Evolutionary conservation across 345 rosid genomes (phyloP), one percentile per base, ranked within the genome.

Genomic region (Corymbia maculata): DNA sequence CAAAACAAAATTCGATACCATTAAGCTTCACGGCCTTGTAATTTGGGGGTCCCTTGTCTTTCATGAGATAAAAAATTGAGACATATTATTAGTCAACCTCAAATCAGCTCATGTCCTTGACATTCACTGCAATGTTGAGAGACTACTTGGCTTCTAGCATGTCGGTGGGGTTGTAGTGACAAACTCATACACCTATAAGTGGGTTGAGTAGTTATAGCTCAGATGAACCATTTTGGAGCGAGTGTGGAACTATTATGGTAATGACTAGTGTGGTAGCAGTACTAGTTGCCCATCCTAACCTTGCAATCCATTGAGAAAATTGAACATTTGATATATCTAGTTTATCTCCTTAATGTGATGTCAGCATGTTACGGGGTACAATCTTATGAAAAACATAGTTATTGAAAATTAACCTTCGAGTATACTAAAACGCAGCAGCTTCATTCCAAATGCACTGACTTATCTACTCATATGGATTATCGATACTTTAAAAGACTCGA

Each of bases 201-300:
- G 2, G 10, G 24, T 3, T 70, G 7, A 30, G 4, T 30, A 66
- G 9, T 66, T 30, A 66, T 66, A 30, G 7, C 42, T 66, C 21
- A 66, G 7, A 6, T 0, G 0, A n/a, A 66, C 8, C 10, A 0
- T 66, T 64, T 66, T 0, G 7, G 36, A 32, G 22, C 2, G 1
- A 70, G 24, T 4, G 45, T 36, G 47, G 22, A 70, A 70, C 47
- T 1, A 17, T 32, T 70, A 32, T 68, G 45, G 13, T 75, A 36
- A 36, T 0, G 14, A 1, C 7, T 0, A 30, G 10, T 30, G 79
- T 0, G 21, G 6, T 68, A 15, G 6, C 1, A 9, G 1, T 19
- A 36, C 13, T 7, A 36, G 22, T 36, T 6, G 0, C 26, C 49
- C 49, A 7, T 32, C 13, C 21, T 9, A 19, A 17, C 7, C 82